A percentile compares a stretch with the other conserved stretches of the same genome.
phyloP scores from a whole-genome alignment of 2,329 filamentous ascomycete species.

The Neofusicoccum kwambonambiense region DNA sequence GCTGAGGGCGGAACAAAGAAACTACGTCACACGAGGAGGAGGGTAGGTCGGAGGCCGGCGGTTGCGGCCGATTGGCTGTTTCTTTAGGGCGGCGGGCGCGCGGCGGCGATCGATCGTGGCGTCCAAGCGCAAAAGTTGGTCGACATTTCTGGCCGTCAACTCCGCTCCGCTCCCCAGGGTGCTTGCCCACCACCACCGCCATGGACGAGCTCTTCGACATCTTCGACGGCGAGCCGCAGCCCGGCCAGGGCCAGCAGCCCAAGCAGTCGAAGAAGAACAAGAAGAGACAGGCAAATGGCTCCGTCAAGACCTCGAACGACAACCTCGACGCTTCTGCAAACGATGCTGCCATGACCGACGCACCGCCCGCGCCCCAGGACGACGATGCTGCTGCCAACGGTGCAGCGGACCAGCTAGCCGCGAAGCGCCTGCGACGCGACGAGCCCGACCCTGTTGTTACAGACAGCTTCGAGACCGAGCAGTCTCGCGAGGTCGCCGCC shows the following conservation, averaged over 20 bases:
- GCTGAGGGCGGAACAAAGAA: too few species aligned
- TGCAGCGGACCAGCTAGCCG: conserved; percentile 41
- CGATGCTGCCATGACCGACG: conserved; percentile 49
- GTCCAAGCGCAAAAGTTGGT: conserved; percentile 18
- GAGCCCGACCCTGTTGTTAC: conserved; percentile 80
- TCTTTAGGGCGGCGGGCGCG: background rate
- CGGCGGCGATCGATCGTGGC: background rate
- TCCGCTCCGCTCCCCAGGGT: background rate
- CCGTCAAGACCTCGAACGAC: conserved; percentile 57
- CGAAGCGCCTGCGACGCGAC: conserved; percentile 64
- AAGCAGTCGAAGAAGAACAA: conserved; percentile 58
- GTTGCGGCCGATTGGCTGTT: background rate
- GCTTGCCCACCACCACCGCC: conserved; percentile 19
- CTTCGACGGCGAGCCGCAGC: conserved; percentile 39
- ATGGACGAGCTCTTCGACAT: conserved; percentile 49
- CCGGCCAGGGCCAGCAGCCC: conserved; percentile 21
- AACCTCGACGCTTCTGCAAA: conserved; percentile 27
- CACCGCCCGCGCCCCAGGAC: conserved; percentile 30
- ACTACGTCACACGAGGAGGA: background rate
- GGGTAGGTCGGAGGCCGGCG: background rate
- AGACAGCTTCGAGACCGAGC: conserved; percentile 91
- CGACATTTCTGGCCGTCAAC: conserved; percentile 3
- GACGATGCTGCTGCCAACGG: conserved; percentile 37
- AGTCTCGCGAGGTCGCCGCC: conserved; percentile 84
- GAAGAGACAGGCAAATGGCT: conserved; percentile 83